Conservation (phyloP, 1,284 basidiomycete genomes). For the Puccinia brachypodii region DNA sequence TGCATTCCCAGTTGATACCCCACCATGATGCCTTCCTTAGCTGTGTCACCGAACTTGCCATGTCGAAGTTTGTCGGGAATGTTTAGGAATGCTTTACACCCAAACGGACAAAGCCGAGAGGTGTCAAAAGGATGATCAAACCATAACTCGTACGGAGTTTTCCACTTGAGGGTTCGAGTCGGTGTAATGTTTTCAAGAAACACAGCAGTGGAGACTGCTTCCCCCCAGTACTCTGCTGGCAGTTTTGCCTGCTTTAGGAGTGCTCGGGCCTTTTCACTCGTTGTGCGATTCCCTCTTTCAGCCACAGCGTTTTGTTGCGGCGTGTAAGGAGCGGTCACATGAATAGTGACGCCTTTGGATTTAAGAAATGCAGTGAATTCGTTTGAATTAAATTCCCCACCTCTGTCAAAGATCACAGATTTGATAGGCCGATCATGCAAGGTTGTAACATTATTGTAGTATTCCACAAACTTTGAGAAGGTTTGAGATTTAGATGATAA, state of each 20-base stretch:
- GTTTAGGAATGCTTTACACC: not conserved
- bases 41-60: conserved; percentile 23
- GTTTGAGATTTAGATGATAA: conserved; percentile 30
- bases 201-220: conserved; percentile 54
- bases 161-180: conserved; percentile 4
- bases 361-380: conserved; percentile 54
- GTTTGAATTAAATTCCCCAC: conserved; percentile 54
- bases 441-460: conserved; percentile 54
- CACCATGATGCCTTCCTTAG: not conserved
- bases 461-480: conserved; percentile 54
- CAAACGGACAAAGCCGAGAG: not conserved
- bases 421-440: conserved; percentile 55
- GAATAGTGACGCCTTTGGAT: conserved; percentile 54
- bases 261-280: conserved; percentile 53
- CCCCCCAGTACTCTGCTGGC: conserved; percentile 56
- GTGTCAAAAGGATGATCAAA: not conserved
- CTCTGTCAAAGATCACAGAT: conserved; percentile 55
- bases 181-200: conserved; percentile 58
- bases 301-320: conserved; percentile 57
- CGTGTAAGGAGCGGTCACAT: conserved; percentile 58
- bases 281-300: conserved; percentile 55
- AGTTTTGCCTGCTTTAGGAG: conserved; percentile 55
- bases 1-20: conserved; percentile 11
- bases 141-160: not conserved
- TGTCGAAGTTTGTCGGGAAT: not conserved